phyloP scores from a whole-genome alignment of 1,284 basidiomycete species.

The Melampsora larici-populina region DNA sequence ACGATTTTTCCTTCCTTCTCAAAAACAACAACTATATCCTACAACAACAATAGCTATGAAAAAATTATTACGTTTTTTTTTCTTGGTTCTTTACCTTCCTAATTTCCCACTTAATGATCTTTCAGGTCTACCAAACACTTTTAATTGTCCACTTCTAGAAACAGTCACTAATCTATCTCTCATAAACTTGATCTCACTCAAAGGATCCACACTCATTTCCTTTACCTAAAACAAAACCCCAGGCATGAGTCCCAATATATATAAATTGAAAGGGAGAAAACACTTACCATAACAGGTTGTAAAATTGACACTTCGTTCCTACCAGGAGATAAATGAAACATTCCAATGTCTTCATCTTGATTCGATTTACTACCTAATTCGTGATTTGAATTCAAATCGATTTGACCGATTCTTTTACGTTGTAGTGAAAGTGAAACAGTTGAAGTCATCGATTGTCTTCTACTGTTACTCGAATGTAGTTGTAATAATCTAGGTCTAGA shows the following conservation, averaged over 20 bases:
- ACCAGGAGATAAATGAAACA: conserved; percentile 79
- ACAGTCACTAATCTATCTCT: conserved; percentile 1
- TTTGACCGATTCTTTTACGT: conserved; percentile 54
- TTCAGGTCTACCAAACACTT: conserved; percentile 17
- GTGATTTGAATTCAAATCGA: conserved; percentile 76
- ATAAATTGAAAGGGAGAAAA: not conserved
- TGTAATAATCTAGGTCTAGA: conserved; percentile 62
- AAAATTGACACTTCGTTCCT: conserved; percentile 82
- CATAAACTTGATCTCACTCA: conserved; percentile 22
- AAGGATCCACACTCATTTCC: conserved; percentile 28
- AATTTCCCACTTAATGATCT: not conserved
- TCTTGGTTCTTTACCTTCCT: too few relatives aligned
- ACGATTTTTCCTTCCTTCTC: too few relatives aligned
- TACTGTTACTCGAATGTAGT: conserved; percentile 65
- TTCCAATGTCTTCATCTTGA: conserved; percentile 55
- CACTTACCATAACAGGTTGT: conserved; percentile 75
- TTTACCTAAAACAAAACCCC: conserved; percentile 18
- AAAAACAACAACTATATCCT: too few relatives aligned
- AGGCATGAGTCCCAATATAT: not conserved
- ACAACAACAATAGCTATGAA: too few relatives aligned
- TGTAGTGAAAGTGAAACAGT: conserved; percentile 49
- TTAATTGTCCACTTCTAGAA: conserved; percentile 10
- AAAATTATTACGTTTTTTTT: too few relatives aligned
- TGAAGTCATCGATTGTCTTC: conserved; percentile 54
- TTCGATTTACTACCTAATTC: conserved; percentile 69